Conservation (phyloP, 2,329 filamentous ascomycete genomes). For the Venturia pyrina region DNA sequence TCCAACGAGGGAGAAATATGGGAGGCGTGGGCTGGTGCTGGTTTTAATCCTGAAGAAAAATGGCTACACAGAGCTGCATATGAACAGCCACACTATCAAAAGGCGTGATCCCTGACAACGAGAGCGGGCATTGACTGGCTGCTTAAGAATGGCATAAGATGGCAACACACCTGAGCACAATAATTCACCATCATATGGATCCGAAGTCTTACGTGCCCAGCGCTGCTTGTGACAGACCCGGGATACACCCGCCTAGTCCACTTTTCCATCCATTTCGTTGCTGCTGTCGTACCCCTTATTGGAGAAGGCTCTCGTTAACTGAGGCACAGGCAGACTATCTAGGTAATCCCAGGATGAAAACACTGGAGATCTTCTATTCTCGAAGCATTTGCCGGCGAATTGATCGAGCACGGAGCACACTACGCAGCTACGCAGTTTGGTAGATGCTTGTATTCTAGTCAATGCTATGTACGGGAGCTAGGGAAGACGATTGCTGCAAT, state of each 20-base stretch:
- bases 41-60: background rate
- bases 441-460: background rate
- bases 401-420: background rate
- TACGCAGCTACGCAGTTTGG: background rate
- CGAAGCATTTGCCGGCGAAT: background rate
- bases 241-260: background rate
- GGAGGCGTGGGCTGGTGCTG: background rate
- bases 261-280: background rate
- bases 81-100: background rate
- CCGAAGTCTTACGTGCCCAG: background rate
- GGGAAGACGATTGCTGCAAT: background rate
- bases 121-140: background rate
- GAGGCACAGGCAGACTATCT: background rate
- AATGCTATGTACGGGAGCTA: background rate
- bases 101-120: background rate
- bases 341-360: background rate
- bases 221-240: background rate
- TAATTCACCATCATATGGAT: background rate
- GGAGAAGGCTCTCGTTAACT: background rate
- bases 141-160: background rate
- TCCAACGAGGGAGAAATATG: background rate
- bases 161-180: conserved; percentile 2
- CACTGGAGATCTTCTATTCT: background rate
- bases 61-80: background rate
- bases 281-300: background rate